A percentile compares a stretch with the other conserved stretches of the same genome.
Conservation (phyloP, 345 rosid species). For the Salix arbutifolia region DNA sequence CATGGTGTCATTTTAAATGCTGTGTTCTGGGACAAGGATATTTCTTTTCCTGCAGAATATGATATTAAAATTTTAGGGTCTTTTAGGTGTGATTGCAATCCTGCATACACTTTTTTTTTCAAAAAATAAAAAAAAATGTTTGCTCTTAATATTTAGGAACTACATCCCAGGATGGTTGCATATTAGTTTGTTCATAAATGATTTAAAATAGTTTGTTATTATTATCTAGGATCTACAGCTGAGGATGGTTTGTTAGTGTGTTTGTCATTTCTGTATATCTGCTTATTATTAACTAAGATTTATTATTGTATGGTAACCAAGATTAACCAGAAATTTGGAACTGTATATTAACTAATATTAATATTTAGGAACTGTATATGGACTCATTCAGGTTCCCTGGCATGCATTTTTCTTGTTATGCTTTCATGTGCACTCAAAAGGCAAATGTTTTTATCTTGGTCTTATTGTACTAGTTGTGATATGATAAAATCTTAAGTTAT, state of each 20-base stretch:
- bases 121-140: background rate
- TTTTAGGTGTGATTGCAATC: background rate
- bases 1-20: background rate
- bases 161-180: background rate
- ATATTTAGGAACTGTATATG: background rate
- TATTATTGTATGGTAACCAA: background rate
- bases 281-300: background rate
- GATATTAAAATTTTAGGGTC: background rate
- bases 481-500: no score
- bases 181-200: background rate
- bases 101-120: background rate
- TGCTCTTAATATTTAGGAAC: background rate
- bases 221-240: background rate
- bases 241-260: background rate
- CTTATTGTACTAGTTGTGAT: background rate
- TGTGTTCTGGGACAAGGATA: background rate
- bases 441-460: background rate
- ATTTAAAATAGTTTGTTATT: background rate
- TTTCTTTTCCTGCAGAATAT: background rate
- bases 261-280: background rate
- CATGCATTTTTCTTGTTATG: background rate
- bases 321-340: background rate
- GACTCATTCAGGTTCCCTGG: background rate
- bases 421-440: background rate
- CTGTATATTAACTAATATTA: no score